Evolutionary conservation across 148 eudicot genomes (phyloP), one percentile per base, ranked within the genome.

Genomic region (Dianthus caryophyllus): DNA sequence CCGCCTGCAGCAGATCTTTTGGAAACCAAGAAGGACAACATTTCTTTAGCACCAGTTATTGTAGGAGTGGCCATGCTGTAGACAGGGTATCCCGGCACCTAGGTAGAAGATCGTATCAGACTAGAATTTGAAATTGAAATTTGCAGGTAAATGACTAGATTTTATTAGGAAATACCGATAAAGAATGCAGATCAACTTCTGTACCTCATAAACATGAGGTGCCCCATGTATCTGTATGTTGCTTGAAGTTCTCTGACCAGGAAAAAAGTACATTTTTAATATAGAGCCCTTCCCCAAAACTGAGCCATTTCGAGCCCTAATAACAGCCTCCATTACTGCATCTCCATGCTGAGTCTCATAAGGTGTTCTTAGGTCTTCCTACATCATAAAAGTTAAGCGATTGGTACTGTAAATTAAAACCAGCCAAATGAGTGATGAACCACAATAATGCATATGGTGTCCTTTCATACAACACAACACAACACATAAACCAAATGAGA

Each of bases 1-100:
- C 80, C 54, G 31, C 71, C 71, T 67, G 70, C 82, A 41, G 69
- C 65, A 57, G 70, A 75, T 75, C 84, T 82, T 66, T 72, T 84
- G 71, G 91, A 85, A 82, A 79, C 76, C 69, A 92, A 79, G 68
- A 84, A 92, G 66, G 90, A 78, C 79, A 92, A 69, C 91, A 92
- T 89, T 66, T 84, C 96, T 66, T 87, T 85, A 59, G 97, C 97
- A 64, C 97, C 97, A 22, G 80, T 60, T 55, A 82, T 82, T 68
- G 97, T 85, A 33, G 97, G 96, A 63, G 97, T 92, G 68, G 97
- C 97, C 96, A 92, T 92, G 86, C 93, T 87, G 77, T 89, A 89
- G 49, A 92, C 88, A 78, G 96, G 97, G 75, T 82, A 86, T 74
- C 86, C 89, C 64, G 89, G 89, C 77, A 92, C 97, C 97, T 92